These are phyloP conservation scores for Penicillium sp. DNA, from an alignment of 2,329 filamentous ascomycete species.

Conservation along the genomic window DNA sequence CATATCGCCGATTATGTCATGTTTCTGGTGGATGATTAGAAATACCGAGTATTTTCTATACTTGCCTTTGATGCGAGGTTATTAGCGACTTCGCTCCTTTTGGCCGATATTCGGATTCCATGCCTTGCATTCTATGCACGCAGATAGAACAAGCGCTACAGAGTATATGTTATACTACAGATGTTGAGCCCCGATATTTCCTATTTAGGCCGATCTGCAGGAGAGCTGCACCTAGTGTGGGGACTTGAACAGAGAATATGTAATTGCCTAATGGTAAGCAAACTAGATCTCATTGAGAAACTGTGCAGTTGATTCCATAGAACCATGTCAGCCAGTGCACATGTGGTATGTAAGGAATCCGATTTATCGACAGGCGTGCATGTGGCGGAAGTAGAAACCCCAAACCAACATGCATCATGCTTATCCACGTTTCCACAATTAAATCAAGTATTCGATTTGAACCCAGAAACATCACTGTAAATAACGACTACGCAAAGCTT, in stretches of 20 bases:
- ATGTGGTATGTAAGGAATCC: not conserved
- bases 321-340: not conserved
- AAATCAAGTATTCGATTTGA: not conserved
- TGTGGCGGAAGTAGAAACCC: not conserved
- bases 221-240: too few species aligned
- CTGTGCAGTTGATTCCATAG: not conserved
- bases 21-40: not conserved
- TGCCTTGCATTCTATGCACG: not conserved
- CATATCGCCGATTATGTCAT: conserved; percentile 6
- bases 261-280: not conserved
- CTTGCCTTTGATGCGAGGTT: not conserved
- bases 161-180: not conserved
- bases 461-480: conserved; percentile 28
- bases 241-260: too few species aligned
- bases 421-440: not conserved
- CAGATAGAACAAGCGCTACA: not conserved
- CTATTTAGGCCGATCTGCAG: too few species aligned
- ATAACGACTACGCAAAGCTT: conserved; percentile 56
- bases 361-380: not conserved
- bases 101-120: not conserved
- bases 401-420: not conserved
- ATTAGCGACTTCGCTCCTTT: not conserved
- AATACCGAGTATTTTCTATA: conserved; percentile 1
- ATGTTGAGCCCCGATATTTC: not conserved
- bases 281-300: not conserved